Evolutionary conservation across 371 early-diverging fungal species (phyloP), one percentile per base, ranked within the genome.

Genomic region (Syncephalis fuscata): DNA sequence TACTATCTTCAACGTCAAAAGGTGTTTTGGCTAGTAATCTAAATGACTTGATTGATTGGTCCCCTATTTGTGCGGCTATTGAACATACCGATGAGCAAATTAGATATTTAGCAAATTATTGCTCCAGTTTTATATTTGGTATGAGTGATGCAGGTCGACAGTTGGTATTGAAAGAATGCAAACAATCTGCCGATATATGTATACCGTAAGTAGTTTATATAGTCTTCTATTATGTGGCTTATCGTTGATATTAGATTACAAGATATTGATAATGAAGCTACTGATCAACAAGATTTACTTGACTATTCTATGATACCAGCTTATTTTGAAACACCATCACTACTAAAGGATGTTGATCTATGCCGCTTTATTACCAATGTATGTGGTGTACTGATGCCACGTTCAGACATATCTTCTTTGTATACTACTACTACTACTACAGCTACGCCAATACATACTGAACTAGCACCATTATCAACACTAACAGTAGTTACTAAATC

Each of bases 311-410:
- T 55, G 62, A 27, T 73, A 66, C 52, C 51, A 32, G 11, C n/a
- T n/a, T n/a, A 53, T 59, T 70, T 59, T 58, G 50, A 48, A 48
- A 54, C 45, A 44, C 40, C 53, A 23, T 25, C 22, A 23, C 21
- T 19, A 8, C 5, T 50, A 23, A 39, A 47, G 19, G 52, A 60
- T 2, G 46, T 49, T 10, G 76, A 77, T 52, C 60, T 79, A 32
- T 70, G 70, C 20, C 57, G 70, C 16, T 52, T 73, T 3, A 73
- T 73, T 4, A 71, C 68, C 46, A 70, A 81, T 51, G 45, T 85
- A 17, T 80, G 80, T 51, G 79, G 80, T 24, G 71, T 10, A 49
- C 80, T 56, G 20, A 69, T 61, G 26, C 62, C 59, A 27, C 32
- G 11, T 11, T 22, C 21, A 22, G 32, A 22, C 39, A 39, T 23